Base-by-base conservation (phyloP, 2,329 filamentous ascomycete genomes). In the Cordyceps farinosa region DNA sequence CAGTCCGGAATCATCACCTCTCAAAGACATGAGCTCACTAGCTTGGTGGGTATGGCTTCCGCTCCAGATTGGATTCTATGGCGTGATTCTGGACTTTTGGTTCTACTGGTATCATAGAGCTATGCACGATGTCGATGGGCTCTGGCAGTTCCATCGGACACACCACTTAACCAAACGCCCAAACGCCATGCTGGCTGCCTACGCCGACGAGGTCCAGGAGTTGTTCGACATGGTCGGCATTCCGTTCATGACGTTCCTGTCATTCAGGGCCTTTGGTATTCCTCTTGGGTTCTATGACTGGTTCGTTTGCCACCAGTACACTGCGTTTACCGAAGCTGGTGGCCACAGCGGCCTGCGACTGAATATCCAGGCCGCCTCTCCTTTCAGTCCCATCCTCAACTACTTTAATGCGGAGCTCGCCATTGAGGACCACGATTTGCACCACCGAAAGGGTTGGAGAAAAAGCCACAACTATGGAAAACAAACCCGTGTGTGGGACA, bases 251-350 rank as follows among this genome's bases (percentile, higher is more conserved):
- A 74, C 77, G 2, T 79, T 73, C 62, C 68, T 70, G 27, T 73
- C 69, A 0, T 63, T 78, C 32, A 73, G 70, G 34, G 22, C 62
- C 7, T 5, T 69, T 47, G 76, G 76, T 0, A 54, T 79, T 6
- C 76, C 77, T 0, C 76, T 79, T 73, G 76, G 75, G 1, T 79
- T 79, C 66, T 78, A 78, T 47, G 77, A 79, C 34, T 79, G 76
- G 76, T 79, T 77, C 76, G 65, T 79, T n/a, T 79, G 76, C 66
- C 74, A 78, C 53, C 70, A 76, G 56, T 79, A 78, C 58, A 71
- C 79, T 13, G 71, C 77, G 7, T 79, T 73, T 65, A 67, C 73
- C 13, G 76, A 78, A 62, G 61, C 76, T 3, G 70, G 70, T 30
- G 75, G 76, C 9, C 76, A 77, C 61, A 74, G 70, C 13, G 75